Evolutionary conservation across 345 rosid species (phyloP), one percentile per base, ranked within the genome.

Genomic region (Salix dunnii): DNA sequence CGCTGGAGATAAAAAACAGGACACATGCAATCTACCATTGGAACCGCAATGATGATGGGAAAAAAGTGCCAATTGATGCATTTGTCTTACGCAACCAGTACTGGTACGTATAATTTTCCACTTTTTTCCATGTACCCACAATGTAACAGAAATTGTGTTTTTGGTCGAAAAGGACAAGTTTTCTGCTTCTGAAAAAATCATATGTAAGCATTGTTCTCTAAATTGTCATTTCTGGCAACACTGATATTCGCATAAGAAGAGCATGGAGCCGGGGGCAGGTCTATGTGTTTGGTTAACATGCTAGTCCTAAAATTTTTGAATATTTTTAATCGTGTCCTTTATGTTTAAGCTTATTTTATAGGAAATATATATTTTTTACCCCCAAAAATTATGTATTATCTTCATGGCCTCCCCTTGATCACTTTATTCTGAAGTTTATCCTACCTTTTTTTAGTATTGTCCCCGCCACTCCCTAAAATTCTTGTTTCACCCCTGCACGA

Each of bases 21-120:
- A 92, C 97, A 14, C 97, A 92, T 74, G 98, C 98, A 61, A 7
- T 91, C 70, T 96, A 93, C 85, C 94, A 89, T 73, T 93, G 97
- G 99, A 91, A 93, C 83, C 90, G 97, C 40, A 93, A 96, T 62
- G 98, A 96, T 63, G 91, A 92, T 53, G 99, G 98, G 72, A 90
- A 90, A 75, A 89, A 91, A 75, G 89, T 90, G 84, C 72, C 87
- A 42, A 85, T 88, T 18, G 98, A 95, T 79, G 79, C 89, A 2
- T 85, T 93, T 51, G 73, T 90, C 33, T 74, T 95, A 51, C 83
- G 77, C 87, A 93, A 93, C 78, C 96, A 87, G 75, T 88, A 90
- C 80, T 95, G 98, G 99, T 89, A 55, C 82, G 91, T 83, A 58
- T 7, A 6, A 28, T 35, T 33, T 51, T 16, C 69, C 55, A 6